Percentiles rank a stretch among this genome's conserved stretches.
These are phyloP conservation scores for Grammothele lineata DNA, from an alignment of 768 basidiomycete species.

Conservation along the genomic window DNA sequence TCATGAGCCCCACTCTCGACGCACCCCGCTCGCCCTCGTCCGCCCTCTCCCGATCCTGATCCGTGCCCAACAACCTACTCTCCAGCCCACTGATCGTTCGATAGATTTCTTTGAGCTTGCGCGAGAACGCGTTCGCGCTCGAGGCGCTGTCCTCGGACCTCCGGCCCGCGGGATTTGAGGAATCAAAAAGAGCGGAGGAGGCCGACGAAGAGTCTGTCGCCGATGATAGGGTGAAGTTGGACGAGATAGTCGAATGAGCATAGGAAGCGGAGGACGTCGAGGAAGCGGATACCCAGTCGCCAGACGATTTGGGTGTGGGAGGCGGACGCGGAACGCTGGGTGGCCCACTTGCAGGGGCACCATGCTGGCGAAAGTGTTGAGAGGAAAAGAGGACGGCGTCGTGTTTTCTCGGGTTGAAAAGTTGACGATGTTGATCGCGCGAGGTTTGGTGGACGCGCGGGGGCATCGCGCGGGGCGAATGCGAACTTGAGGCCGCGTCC, in stretches of 20 bases:
- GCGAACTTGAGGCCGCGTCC: conserved; percentile 51
- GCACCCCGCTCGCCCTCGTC: conserved; percentile 23
- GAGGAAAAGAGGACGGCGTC: conserved; percentile 85
- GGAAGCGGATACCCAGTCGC: conserved; percentile 69
- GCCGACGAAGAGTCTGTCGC: conserved; percentile 69
- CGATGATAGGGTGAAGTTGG: conserved; percentile 69
- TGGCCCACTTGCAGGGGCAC: conserved; percentile 10
- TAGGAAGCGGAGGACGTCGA: conserved; percentile 63
- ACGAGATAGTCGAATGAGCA: conserved; percentile 62
- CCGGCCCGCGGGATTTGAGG: conserved; percentile 49
- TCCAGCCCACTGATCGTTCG: conserved; percentile 80
- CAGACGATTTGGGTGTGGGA: conserved; percentile 58
- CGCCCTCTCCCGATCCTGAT: conserved; percentile 31
- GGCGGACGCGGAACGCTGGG: conserved; percentile 35
- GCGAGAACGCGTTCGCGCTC: conserved; percentile 62
- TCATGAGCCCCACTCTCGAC: conserved; percentile 36
- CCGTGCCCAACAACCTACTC: conserved; percentile 53
- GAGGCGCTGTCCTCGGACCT: conserved; percentile 32
- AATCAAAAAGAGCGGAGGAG: conserved; percentile 67
- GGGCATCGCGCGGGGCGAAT: conserved; percentile 32
- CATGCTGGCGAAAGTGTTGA: conserved; percentile 50
- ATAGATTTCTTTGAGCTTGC: conserved; percentile 79
- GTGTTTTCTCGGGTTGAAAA: conserved; percentile 88
- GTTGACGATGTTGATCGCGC: conserved; percentile 41
- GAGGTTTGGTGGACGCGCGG: conserved; percentile 24